Conservation (phyloP, 2,329 filamentous ascomycete species). For the Colletotrichum plurivorum region DNA sequence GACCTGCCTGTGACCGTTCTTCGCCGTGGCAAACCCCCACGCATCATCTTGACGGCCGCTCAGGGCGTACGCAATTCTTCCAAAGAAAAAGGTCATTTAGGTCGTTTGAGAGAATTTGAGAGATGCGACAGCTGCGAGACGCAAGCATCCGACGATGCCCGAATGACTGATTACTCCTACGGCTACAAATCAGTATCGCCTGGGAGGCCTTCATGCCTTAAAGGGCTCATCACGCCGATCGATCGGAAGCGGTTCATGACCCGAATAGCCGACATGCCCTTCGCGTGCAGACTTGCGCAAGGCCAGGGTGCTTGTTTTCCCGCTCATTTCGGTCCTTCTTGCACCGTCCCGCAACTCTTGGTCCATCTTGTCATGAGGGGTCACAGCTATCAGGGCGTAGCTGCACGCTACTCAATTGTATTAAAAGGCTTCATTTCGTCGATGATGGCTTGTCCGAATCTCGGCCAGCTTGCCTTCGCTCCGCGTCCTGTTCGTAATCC, state of each 20-base stretch:
- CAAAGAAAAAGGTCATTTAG: too few relatives aligned
- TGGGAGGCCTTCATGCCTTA: too few relatives aligned
- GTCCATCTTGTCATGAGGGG: slow-evolving; percentile 25
- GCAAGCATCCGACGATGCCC: too few relatives aligned
- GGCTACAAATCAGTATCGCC: too few relatives aligned
- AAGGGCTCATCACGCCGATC: too few relatives aligned
- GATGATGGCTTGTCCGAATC: not conserved
- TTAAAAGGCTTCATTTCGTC: not conserved
- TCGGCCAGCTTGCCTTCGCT: not conserved
- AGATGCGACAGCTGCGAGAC: too few relatives aligned
- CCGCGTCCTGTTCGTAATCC: not conserved
- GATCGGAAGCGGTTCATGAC: slow-evolving; percentile 14
- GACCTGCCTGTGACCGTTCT: not conserved
- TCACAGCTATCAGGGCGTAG: slow-evolving; percentile 1
- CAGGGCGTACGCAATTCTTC: not conserved
- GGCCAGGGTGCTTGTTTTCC: slow-evolving; percentile 1
- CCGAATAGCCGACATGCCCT: slow-evolving; percentile 23
- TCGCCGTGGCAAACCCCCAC: not conserved
- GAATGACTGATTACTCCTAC: too few relatives aligned
- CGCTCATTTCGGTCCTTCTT: slow-evolving; percentile 36
- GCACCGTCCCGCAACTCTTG: slow-evolving; percentile 3
- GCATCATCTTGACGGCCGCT: not conserved
- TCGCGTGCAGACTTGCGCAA: not conserved
- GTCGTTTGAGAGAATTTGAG: too few relatives aligned
- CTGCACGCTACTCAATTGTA: not conserved